Base-by-base conservation (phyloP, 2,329 filamentous ascomycete genomes). In the Penicillium concentricum region DNA sequence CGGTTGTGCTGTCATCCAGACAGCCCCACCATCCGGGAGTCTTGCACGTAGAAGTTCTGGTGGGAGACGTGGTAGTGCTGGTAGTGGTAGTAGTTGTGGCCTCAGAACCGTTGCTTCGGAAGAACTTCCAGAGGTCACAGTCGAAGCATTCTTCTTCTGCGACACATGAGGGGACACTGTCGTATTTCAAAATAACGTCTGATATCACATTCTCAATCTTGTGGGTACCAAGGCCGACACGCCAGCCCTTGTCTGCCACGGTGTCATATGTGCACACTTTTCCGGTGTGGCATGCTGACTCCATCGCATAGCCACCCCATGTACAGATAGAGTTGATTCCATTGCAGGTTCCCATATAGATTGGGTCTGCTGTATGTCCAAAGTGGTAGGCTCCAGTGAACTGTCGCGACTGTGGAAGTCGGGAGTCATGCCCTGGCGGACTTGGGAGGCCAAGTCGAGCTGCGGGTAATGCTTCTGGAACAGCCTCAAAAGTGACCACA, bases 261-360 rank as follows among this genome's bases (percentile, higher is more conserved):
- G 94, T 94, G 67, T 99, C 93, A 70, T 96, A 99, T 0, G 89
- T 85, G 68, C 94, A 97, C 71, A 94, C 88, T 51, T 84, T 83
- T 8, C 94, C 94, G 0, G 91, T 89, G 67, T 97, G 94, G 66
- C 94, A 99, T n/a, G 87, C 82, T 13, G 91, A 89, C 74, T 99
- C 92, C 81, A 99, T 84, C 1, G 94, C 92, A 72, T 97, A 99
- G 0, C 94, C 94, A 2, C 87, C 93, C 68, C 96, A 87, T 0
- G 92, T 94, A 74, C 94, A 97, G 12, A 88, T 87, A 3, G 93
- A 92, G 2, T 90, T 92, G 3, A 90, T 91, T 32, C 90, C 90
- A 68, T 96, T 97, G 76, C 94, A 97, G 0, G 88, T 90, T 32
- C 94, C 94, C 78, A 97, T 92, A 69, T 88, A 99, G 34, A 99